A percentile compares a stretch with the other conserved stretches of the same genome.
Evolutionary conservation across 441 rosid species (phyloP).

Genomic region (Metrosideros polymorpha): DNA sequence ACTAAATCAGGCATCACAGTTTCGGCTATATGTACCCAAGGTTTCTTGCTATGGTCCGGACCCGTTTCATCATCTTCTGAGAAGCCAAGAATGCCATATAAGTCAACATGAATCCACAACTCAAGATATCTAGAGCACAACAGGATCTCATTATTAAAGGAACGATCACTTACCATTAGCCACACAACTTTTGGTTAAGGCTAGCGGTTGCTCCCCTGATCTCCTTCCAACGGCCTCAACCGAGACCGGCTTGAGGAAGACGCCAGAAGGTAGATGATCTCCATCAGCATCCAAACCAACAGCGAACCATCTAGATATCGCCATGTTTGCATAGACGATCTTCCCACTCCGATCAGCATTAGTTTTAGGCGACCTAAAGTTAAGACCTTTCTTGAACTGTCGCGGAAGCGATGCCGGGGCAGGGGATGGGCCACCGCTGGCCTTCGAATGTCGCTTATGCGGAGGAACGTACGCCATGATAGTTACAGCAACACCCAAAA

Average conservation of each 20-base stretch:
- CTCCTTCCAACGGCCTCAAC: conserved; percentile 8
- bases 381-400: not conserved
- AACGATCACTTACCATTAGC: conserved; percentile 14
- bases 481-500: not conserved
- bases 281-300: conserved; percentile 23
- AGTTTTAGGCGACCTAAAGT: not conserved
- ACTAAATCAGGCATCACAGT: conserved; percentile 30
- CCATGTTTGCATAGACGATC: not conserved
- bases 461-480: not conserved
- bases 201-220: conserved; percentile 16
- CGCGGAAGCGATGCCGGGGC: not conserved
- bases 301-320: conserved; percentile 34
- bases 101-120: not conserved
- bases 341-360: not conserved
- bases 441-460: not conserved
- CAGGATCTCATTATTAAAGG: not conserved
- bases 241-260: conserved; percentile 28
- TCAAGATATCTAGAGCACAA: not conserved
- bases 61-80: conserved; percentile 7
- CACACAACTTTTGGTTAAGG: conserved; percentile 11
- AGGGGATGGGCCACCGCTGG: not conserved
- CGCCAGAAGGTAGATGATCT: conserved; percentile 9
- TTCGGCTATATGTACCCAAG: conserved; percentile 34
- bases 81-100: not conserved
- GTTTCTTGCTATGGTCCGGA: not conserved